Evolutionary conservation across 148 eudicot genomes (phyloP), one percentile per base, ranked within the genome.

Genomic region (Rhododendron griersonianum): DNA sequence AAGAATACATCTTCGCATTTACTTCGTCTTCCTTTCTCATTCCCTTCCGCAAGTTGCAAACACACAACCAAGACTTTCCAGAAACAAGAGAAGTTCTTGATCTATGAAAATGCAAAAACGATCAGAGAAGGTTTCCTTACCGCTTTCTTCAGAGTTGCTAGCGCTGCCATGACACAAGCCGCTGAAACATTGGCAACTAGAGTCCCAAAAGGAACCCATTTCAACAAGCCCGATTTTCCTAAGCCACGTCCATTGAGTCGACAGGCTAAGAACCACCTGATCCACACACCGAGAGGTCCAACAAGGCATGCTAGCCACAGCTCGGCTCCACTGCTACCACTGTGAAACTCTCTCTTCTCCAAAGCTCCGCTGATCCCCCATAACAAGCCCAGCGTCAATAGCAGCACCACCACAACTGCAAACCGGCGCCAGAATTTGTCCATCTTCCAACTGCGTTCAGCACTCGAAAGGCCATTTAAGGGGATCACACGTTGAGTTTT

Each of bases 181-280:
- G 99, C 98, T 5, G 91, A 85, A 48, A 97, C 96, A 88, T 97
- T 95, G 86, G 98, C 99, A 35, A 87, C 78, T 75, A 95, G 88
- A 85, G 99, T 97, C 63, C 98, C 98, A 37, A 97, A 93, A 23
- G 99, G 99, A 61, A 97, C 51, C 99, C 98, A 95, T 87, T 91
- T 94, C 81, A 90, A 84, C 53, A 16, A 39, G 74, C 90, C 90
- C 23, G 84, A 59, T 85, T 85, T 91, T 41, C 99, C 99, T 39
- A 95, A 41, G 19, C 99, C 98, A 65, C 90, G 91, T 18, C 98
- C 99, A 85, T 97, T 97, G 14, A 94, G 83, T 75, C 98, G 91
- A 33, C 76, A 21, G 69, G 99, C 94, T 82, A 97, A 95, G 90
- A 88, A 94, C 98, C 98, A 97, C 86, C 99, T 91, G 47, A 90